These are phyloP conservation scores for Eucalyptus shirleyi DNA, from an alignment of 345 rosid species.

Conservation along the genomic window DNA sequence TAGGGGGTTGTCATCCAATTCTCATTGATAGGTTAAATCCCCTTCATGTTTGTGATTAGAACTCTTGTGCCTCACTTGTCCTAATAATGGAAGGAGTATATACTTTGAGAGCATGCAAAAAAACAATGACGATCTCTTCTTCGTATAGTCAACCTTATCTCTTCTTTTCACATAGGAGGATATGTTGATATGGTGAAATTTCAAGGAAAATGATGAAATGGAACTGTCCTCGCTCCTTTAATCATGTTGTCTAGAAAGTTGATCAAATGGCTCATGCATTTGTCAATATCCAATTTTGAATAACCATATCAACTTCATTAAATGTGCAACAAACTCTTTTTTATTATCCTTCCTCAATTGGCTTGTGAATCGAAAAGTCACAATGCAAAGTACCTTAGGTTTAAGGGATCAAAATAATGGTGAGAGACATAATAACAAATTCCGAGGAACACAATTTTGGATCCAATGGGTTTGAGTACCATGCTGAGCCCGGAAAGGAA, in stretches of 20 bases:
- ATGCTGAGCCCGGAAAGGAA: neutral
- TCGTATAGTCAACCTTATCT: neutral
- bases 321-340: neutral
- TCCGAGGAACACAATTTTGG: neutral
- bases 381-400: accelerated
- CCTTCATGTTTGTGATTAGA: neutral
- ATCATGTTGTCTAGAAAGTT: too few species aligned
- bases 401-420: accelerated
- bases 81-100: neutral
- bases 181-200: neutral
- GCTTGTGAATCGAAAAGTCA: accelerated
- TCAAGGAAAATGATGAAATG: neutral
- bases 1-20: neutral
- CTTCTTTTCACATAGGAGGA: neutral
- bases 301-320: neutral
- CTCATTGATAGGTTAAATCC: neutral
- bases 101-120: neutral
- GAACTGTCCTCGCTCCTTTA: neutral
- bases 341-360: accelerated
- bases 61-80: neutral
- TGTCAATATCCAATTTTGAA: neutral
- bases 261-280: too few species aligned
- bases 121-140: neutral
- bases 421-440: neutral
- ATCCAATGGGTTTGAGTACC: neutral